Percentiles rank a stretch among this genome's conserved stretches.
Evolutionary conservation across 306 rosid genomes (phyloP).

Genomic region (Lagenaria siceraria): DNA sequence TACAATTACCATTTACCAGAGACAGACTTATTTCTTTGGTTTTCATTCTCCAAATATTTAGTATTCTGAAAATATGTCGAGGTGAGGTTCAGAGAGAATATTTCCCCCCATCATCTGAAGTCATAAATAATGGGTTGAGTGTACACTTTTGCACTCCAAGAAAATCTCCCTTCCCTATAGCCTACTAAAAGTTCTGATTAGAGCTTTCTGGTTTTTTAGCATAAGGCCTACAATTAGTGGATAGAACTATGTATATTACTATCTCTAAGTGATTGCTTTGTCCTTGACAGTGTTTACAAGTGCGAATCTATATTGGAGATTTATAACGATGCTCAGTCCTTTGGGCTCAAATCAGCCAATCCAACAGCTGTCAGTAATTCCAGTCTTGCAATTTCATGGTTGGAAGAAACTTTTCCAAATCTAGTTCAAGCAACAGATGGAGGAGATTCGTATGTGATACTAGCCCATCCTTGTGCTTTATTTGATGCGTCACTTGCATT

Average conservation of each 20-base stretch:
- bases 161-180: not conserved
- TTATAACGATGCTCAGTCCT: conserved; percentile 65
- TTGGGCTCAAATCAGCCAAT: conserved; percentile 63
- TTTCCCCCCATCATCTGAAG: not conserved
- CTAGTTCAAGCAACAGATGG: conserved; percentile 41
- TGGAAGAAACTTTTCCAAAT: conserved; percentile 80
- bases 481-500: conserved; percentile 77
- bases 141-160: not conserved
- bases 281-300: conserved; percentile 50
- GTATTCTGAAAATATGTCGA: not conserved
- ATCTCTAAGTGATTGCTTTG: conserved; percentile 11
- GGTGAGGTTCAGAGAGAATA: not conserved
- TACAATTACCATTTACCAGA: not conserved
- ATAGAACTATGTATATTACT: not conserved
- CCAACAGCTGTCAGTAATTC: conserved; percentile 56
- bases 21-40: not conserved
- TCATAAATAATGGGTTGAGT: not conserved
- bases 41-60: not conserved
- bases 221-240: not conserved
- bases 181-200: not conserved
- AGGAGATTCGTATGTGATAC: conserved; percentile 27
- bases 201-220: not conserved
- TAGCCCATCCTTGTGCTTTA: conserved; percentile 63
- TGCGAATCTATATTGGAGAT: conserved; percentile 71
- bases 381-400: conserved; percentile 76